A percentile compares a stretch with the other conserved stretches of the same genome.
phyloP scores from a whole-genome alignment of 768 basidiomycete species.

The Suillus discolor region DNA sequence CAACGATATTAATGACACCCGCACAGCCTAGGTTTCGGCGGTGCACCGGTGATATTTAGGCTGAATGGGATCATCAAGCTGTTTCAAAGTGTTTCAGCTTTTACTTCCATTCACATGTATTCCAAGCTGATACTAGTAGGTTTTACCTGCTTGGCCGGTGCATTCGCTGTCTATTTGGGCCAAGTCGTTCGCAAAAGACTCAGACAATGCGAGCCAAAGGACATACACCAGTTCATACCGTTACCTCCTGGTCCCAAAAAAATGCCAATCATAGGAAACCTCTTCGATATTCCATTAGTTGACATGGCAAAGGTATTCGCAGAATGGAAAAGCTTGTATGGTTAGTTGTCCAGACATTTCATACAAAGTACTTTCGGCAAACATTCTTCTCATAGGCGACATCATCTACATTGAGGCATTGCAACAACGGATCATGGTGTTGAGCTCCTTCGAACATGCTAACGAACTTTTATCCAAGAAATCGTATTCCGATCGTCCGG shows the following conservation, averaged over 20 bases:
- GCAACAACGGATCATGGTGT: slow-evolving; percentile 15
- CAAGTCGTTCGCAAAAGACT: not conserved
- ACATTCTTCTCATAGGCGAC: slow-evolving; percentile 11
- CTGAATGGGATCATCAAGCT: not conserved
- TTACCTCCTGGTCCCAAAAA: slow-evolving; percentile 11
- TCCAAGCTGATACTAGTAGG: not conserved
- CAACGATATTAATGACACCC: too few relatives aligned
- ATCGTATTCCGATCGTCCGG: slow-evolving; percentile 22
- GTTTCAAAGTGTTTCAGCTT: not conserved
- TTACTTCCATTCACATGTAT: too few relatives aligned
- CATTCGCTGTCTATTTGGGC: not conserved
- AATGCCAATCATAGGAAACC: slow-evolving; percentile 15
- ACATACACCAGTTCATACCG: not conserved
- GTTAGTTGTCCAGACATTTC: not conserved
- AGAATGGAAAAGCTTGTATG: not conserved
- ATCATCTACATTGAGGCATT: slow-evolving; percentile 18
- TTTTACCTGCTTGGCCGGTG: not conserved
- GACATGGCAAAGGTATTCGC: slow-evolving; percentile 1
- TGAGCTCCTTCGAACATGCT: slow-evolving; percentile 29
- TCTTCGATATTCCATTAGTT: slow-evolving; percentile 6
- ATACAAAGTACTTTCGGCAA: not conserved
- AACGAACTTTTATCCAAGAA: slow-evolving; percentile 32
- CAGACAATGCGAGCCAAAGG: not conserved
- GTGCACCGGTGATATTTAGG: not conserved
- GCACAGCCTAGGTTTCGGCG: too few relatives aligned